These are phyloP conservation scores for Atractiella rhizophila DNA, from an alignment of 768 basidiomycete genomes.

Conservation along the genomic window DNA sequence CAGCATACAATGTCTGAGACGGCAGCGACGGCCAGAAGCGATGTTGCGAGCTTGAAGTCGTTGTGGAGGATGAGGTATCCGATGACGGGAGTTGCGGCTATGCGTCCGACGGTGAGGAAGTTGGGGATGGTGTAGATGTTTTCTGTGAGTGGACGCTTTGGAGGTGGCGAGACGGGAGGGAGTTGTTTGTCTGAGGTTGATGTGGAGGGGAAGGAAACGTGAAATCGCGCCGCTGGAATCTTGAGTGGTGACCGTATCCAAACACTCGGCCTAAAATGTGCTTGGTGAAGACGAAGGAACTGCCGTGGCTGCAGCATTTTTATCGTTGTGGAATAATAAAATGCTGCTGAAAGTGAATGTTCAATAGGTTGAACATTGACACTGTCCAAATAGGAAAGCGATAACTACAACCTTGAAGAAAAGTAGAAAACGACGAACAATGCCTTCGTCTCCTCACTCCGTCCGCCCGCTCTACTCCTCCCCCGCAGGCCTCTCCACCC, in stretches of 20 bases:
- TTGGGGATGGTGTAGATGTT: constrained; percentile 92
- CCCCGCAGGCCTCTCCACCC: constrained; percentile 27
- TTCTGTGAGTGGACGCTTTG: constrained; percentile 31
- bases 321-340: no score
- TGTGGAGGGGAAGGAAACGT: constrained; percentile 30
- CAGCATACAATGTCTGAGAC: constrained; percentile 62
- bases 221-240: no score
- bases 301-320: no score
- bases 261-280: no score
- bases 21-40: constrained; percentile 69
- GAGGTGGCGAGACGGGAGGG: background rate
- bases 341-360: no score
- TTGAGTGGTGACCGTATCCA: no score
- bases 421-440: no score
- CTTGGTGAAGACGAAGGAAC: no score
- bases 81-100: constrained; percentile 67
- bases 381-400: no score
- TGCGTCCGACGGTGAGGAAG: constrained; percentile 59
- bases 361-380: no score
- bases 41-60: constrained; percentile 54
- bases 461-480: background rate
- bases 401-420: no score
- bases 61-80: constrained; percentile 68
- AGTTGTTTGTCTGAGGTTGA: constrained; percentile 16
- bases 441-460: background rate